A percentile compares a stretch with the other conserved stretches of the same genome.
Evolutionary conservation across 2,329 filamentous ascomycete genomes (phyloP).

Genomic region (Aspergillus sp.): DNA sequence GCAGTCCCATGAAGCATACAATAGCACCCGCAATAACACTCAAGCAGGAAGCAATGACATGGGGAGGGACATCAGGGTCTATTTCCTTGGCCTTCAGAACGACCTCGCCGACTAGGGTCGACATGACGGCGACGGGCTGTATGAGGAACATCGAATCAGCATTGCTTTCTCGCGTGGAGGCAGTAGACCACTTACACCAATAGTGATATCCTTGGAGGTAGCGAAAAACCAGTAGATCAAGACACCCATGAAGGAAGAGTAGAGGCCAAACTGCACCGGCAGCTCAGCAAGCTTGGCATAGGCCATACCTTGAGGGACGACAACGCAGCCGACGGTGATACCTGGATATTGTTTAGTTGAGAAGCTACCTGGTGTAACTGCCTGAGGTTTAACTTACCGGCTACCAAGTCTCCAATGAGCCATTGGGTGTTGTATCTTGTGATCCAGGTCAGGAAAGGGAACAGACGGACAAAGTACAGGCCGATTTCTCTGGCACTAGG

Average conservation of each 20-base stretch:
- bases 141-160: constrained; percentile 1
- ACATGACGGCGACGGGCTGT: constrained; percentile 91
- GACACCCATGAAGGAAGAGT: constrained; percentile 95
- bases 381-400: constrained; percentile 60
- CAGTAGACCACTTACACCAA: constrained; percentile 63
- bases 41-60: constrained; percentile 74
- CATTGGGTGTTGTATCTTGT: constrained; percentile 83
- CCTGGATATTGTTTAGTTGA: constrained; percentile 39
- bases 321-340: constrained; percentile 72
- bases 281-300: constrained; percentile 83
- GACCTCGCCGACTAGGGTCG: constrained; percentile 81
- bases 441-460: constrained; percentile 92
- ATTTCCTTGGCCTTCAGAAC: constrained; percentile 61
- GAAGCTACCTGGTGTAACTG: neutral
- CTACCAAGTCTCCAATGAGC: constrained; percentile 84
- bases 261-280: constrained; percentile 79
- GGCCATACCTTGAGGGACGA: constrained; percentile 96
- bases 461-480: constrained; percentile 68
- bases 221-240: constrained; percentile 97
- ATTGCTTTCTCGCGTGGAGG: neutral
- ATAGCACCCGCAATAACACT: constrained; percentile 76
- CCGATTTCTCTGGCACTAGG: constrained; percentile 58
- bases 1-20: constrained; percentile 73
- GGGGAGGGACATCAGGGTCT: constrained; percentile 55
- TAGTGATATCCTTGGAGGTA: constrained; percentile 97